These are phyloP conservation scores for Beauveria brongniartii DNA, from an alignment of 2,329 filamentous ascomycete genomes.

Conservation along the genomic window DNA sequence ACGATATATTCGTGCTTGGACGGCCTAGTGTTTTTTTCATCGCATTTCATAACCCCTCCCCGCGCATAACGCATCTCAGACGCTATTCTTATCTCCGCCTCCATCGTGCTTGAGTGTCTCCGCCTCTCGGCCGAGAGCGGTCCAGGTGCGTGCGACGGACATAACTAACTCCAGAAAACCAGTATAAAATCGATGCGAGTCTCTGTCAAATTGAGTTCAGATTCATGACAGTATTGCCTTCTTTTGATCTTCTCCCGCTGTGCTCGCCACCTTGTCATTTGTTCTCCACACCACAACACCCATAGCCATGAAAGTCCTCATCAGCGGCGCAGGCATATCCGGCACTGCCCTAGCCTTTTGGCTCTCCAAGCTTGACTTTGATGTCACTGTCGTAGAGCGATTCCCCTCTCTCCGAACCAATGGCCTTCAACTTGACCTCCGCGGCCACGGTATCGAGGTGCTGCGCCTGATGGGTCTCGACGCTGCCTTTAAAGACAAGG, in stretches of 20 bases:
- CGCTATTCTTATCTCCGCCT: neutral
- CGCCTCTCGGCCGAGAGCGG: slow-evolving; percentile 8
- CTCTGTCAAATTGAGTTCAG: neutral
- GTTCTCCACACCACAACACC: neutral
- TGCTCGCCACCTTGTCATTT: neutral
- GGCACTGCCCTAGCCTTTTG: slow-evolving; percentile 40
- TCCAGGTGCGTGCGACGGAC: neutral
- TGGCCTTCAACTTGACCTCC: slow-evolving; percentile 48
- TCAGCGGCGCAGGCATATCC: slow-evolving; percentile 26
- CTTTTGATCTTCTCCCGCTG: too few relatives aligned
- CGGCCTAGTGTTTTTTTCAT: neutral
- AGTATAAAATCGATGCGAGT: neutral
- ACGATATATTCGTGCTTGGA: neutral
- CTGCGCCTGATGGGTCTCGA: slow-evolving; percentile 44
- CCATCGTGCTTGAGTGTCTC: neutral
- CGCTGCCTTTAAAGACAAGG: slow-evolving; percentile 31
- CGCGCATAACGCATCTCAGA: neutral
- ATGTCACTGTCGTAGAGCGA: slow-evolving; percentile 34
- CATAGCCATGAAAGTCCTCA: slow-evolving; percentile 21
- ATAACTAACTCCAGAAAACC: neutral
- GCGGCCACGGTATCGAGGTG: slow-evolving; percentile 41
- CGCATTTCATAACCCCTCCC: too few relatives aligned
- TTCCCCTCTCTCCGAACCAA: slow-evolving; percentile 32
- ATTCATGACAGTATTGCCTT: neutral
- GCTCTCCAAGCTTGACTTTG: slow-evolving; percentile 31